Evolutionary conservation across 306 rosid genomes (phyloP), one percentile per base, ranked within the genome.

Genomic region (Macrotyloma uniflorum): DNA sequence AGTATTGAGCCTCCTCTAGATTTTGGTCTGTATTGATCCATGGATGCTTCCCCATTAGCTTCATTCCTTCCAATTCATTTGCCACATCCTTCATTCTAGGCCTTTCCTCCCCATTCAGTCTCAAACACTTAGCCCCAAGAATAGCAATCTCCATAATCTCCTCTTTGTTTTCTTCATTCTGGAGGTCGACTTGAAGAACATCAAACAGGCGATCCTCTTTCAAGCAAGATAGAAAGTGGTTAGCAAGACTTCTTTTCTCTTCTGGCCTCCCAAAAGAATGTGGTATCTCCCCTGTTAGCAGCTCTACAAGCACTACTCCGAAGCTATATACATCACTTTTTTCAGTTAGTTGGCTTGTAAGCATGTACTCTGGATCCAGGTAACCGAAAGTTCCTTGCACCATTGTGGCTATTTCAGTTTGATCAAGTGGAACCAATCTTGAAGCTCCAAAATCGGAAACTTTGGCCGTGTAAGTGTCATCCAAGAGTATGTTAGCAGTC

Each of bases 401-500:
- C 8, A 57, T 57, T 23, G 64, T 57, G 35, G 64, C 64, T 23
- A 57, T 0, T 57, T 24, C 35, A 57, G 64, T 57, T 57, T 57
- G 64, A 57, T 57, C 35, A 11, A 57, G 64, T 57, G 64, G 35
- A 57, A 57, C 18, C 8, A 57, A 57, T 5, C n/a, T 57, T 12
- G 64, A 57, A 57, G 64, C 64, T 57, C 64, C 64, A 57, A 57
- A 57, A 57, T 57, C 64, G 24, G 64, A 23, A 3, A 57, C 64
- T 57, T 57, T 57, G 18, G 18, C 64, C 4, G 35, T 57, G 64
- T 57, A 57, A 11, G 8, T 57, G n/a, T 57, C 15, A 8, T 85
- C 88, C 6, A 87, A 12, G 0, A 87, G 86, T 24, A 87, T 67
- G 15, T 87, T 87, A 8, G 88, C n/a, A 16, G 80, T 72, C 67